Base-by-base conservation (phyloP, 2,329 filamentous ascomycete genomes). In the Curvularia lunata region DNA sequence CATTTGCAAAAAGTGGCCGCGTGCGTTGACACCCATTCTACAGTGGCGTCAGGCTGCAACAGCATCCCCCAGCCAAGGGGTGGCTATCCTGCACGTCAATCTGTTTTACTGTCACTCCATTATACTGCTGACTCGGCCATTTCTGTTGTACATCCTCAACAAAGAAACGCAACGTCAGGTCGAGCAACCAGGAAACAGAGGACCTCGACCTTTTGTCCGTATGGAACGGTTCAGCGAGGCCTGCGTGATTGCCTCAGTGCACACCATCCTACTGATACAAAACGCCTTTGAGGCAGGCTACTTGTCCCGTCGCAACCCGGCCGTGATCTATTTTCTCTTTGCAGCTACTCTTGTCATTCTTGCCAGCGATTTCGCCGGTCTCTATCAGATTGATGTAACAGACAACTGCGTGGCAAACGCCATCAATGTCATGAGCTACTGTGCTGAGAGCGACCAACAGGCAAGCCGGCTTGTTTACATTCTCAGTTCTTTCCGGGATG, bases 61-160 rank as follows among this genome's bases (percentile, higher is more conserved):
- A 30, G 77, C 75, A 2, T 74, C 75, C 28, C 76, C 81, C n/a
- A 78, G 78, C 19, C 79, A 85, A 58, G 82, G 83, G 3, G 82
- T 88, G 32, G 83, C 85, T 4, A 82, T 86, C n/a, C 73, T 89
- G 5, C 87, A 89, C 62, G 78, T 84, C 56, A 87, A 88, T 58
- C 76, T 89, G 23, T 77, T 88, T 34, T 85, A 88, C 56, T 84
- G 82, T 54, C 86, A 89, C 67, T 85, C 85, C 0, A 82, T 88
- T 41, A 82, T 89, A 25, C 78, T 90, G 0, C 79, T 90, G 1
- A 87, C 85, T 1, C 80, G 87, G 27, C 87, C 88, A 0, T 89
- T 89, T 69, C 86, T 89, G 56, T 75, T 88, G 13, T 84, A 83
- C 56, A 79, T 86, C 12, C 78, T 87, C 40, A 85, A 80, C 51